These are phyloP conservation scores for Crucihimalaya himalaica DNA, from an alignment of 345 rosid genomes.

Conservation along the genomic window DNA sequence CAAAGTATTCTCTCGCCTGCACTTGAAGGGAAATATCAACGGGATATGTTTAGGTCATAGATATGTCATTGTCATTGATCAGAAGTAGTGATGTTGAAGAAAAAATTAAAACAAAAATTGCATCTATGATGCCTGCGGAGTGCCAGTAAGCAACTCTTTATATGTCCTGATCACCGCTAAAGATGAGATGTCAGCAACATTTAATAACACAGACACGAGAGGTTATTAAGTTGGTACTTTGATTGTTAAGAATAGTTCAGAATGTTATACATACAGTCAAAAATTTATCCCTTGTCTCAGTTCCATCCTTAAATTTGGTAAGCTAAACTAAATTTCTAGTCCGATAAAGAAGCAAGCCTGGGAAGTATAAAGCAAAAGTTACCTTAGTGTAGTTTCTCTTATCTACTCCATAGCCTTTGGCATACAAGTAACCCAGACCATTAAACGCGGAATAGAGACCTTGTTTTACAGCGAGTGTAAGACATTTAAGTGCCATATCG, in stretches of 20 bases:
- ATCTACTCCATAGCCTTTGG: conserved; percentile 93
- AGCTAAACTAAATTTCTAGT: conserved; percentile 10
- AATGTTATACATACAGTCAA: background rate
- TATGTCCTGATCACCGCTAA: no score
- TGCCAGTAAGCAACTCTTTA: no score
- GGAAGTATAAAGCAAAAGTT: conserved; percentile 21
- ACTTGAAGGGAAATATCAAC: no score
- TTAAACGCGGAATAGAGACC: conserved; percentile 82
- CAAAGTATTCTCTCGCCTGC: conserved; percentile 92
- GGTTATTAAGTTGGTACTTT: background rate
- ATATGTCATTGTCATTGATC: no score
- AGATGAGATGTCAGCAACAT: background rate
- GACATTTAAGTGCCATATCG: conserved; percentile 82
- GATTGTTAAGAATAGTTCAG: background rate
- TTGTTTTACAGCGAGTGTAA: conserved; percentile 69
- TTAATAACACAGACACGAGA: background rate
- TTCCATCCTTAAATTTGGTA: background rate
- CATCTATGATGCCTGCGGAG: no score
- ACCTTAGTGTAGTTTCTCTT: conserved; percentile 89
- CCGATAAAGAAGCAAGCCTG: background rate
- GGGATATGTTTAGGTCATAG: no score
- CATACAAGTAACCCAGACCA: conserved; percentile 88
- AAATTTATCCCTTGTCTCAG: background rate
- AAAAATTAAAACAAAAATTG: no score
- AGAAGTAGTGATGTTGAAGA: no score